Evolutionary conservation across 495 filamentous ascomycete species (phyloP).

Genomic region (Filosporella fistucella): DNA sequence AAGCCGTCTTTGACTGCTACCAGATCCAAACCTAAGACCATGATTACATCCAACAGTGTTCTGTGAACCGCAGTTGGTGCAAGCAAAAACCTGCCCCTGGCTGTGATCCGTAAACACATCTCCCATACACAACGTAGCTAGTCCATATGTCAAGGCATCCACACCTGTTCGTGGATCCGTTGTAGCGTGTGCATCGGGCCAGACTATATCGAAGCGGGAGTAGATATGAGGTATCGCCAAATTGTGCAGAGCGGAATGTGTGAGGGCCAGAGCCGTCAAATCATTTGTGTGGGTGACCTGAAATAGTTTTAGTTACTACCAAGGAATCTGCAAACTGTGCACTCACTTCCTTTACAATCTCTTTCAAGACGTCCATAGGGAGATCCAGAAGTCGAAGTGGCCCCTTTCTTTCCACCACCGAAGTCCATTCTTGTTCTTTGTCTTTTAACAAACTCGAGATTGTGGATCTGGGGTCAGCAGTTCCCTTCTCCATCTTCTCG

Average conservation of each 20-base stretch:
- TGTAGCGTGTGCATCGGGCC: slow-evolving; percentile 68
- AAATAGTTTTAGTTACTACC: slow-evolving; percentile 4
- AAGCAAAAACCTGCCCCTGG: slow-evolving; percentile 16
- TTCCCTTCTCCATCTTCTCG: slow-evolving; percentile 8
- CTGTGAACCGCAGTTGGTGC: slow-evolving; percentile 19
- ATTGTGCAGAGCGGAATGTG: slow-evolving; percentile 78
- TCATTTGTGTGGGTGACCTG: slow-evolving; percentile 88
- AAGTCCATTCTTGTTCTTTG: slow-evolving; percentile 37
- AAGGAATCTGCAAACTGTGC: not conserved
- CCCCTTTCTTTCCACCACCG: slow-evolving; percentile 30
- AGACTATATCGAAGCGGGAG: slow-evolving; percentile 89
- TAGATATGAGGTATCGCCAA: slow-evolving; percentile 86
- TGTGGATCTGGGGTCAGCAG: slow-evolving; percentile 14
- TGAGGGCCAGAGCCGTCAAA: slow-evolving; percentile 75
- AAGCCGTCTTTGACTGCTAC: slow-evolving; percentile 23
- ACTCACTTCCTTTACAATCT: slow-evolving; percentile 84
- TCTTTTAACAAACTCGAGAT: slow-evolving; percentile 32
- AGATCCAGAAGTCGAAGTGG: slow-evolving; percentile 68
- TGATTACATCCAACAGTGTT: slow-evolving; percentile 19
- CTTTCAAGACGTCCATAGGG: slow-evolving; percentile 79
- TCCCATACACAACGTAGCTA: slow-evolving; percentile 80
- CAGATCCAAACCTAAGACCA: slow-evolving; percentile 15
- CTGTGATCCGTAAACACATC: slow-evolving; percentile 55
- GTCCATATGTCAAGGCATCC: slow-evolving; percentile 86
- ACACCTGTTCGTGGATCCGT: slow-evolving; percentile 70